These are phyloP conservation scores for Aspergillus jensenii DNA, from an alignment of 2,329 filamentous ascomycete genomes.

Conservation along the genomic window DNA sequence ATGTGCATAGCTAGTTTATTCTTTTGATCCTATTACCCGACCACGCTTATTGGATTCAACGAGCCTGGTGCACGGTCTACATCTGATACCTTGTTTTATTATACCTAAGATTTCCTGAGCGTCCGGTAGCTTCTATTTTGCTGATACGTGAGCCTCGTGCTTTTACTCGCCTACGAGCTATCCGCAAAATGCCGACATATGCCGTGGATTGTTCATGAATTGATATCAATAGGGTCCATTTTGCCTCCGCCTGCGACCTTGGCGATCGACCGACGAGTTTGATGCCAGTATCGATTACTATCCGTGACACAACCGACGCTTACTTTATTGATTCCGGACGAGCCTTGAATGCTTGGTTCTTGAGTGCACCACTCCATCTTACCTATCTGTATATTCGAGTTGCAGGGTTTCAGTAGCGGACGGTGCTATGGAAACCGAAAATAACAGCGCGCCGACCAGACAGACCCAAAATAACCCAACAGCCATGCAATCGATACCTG, in stretches of 20 bases:
- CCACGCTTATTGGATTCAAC: neutral
- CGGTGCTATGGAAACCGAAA: neutral
- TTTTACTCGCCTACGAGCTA: neutral
- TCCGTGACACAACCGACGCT: neutral
- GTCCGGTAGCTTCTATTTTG: neutral
- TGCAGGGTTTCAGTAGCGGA: neutral
- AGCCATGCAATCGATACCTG: neutral
- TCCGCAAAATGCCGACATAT: slow-evolving; percentile 1
- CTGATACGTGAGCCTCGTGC: slow-evolving; percentile 1
- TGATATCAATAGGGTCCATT: neutral
- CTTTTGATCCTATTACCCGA: neutral
- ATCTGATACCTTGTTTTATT: neutral
- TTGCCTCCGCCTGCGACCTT: neutral
- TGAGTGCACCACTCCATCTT: neutral
- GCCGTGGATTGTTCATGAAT: slow-evolving; percentile 3
- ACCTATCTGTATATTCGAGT: neutral
- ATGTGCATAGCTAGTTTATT: neutral
- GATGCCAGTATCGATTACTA: neutral
- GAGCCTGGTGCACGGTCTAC: neutral
- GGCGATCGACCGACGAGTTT: neutral
- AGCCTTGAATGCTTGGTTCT: neutral
- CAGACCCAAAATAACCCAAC: neutral
- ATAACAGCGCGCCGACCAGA: neutral
- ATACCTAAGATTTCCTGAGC: neutral
- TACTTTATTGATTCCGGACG: neutral